Percentiles rank a stretch among this genome's conserved stretches.
Evolutionary conservation across 2,329 filamentous ascomycete species (phyloP).

Genomic region (Didymella arachidicola): DNA sequence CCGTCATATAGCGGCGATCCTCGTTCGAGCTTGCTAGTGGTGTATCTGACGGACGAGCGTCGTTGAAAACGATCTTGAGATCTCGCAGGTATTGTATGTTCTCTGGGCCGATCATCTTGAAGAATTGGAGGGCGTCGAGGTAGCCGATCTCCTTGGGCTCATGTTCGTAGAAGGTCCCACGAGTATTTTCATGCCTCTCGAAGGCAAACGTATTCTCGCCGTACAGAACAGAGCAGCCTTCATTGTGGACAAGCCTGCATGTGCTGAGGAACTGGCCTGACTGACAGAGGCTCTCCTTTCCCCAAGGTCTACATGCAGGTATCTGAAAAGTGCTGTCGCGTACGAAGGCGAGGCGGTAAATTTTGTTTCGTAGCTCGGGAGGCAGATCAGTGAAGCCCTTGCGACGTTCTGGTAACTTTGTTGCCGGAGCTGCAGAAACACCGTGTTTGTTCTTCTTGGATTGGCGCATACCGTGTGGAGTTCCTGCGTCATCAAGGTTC

Average conservation of each 20-base stretch:
- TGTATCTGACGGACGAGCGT: constrained; percentile 54
- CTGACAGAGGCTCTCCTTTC: constrained; percentile 47
- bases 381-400: constrained; percentile 43
- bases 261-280: constrained; percentile 57
- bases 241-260: constrained; percentile 55
- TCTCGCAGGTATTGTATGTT: constrained; percentile 58
- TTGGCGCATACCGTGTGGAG: constrained; percentile 28
- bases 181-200: constrained; percentile 47
- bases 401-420: not conserved
- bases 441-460: constrained; percentile 16
- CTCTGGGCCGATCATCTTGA: constrained; percentile 57
- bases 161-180: constrained; percentile 52
- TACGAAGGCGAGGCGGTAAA: constrained; percentile 57
- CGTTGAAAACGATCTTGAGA: constrained; percentile 55
- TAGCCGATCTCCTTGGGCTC: constrained; percentile 58
- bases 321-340: constrained; percentile 49
- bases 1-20: constrained; percentile 58
- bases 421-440: not conserved
- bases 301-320: constrained; percentile 25
- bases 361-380: constrained; percentile 56
- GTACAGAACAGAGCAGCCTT: constrained; percentile 59
- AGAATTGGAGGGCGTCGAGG: constrained; percentile 54
- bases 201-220: constrained; percentile 60
- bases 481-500: constrained; percentile 20
- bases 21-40: constrained; percentile 50